Evolutionary conservation across 2,329 filamentous ascomycete genomes (phyloP), one percentile per base, ranked within the genome.

Genomic region (Biscogniauxia marginata): DNA sequence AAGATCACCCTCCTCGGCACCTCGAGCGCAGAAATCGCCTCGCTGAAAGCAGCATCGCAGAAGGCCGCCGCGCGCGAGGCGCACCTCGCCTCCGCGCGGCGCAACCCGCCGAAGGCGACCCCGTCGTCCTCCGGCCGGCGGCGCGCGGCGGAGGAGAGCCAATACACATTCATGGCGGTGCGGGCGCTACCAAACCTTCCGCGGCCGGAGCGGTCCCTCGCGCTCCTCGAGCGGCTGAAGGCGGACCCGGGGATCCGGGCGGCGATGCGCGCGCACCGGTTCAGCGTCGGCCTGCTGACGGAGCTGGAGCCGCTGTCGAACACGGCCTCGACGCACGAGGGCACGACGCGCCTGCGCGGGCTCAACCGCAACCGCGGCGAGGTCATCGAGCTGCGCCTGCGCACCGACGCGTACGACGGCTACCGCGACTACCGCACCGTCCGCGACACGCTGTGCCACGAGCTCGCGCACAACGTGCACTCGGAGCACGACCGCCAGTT

Each of bases 371-470:
- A 98, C 69, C 74, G 80, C 2, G 95, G 95, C 58, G 89, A 96
- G 72, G 90, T 91, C 1, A 96, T 99, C 55, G 93, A 98, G 78
- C 74, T 99, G 59, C 80, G 95, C 0, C 75, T 99, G 34, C 80
- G 95, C n/a, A 98, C 95, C 1, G 95, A 99, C 74, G 90, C 90
- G 2, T 91, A 95, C 70, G 92, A 96, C 71, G 95, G 95, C 0
- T 98, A 96, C 68, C 79, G 95, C 39, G 91, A 97, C 70, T 99
- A 98, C 75, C 88, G 88, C 65, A 93, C 89, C 0, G 96, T 99
- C 49, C 84, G 95, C 51, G 90, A 90, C 65, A 98, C 95, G 47
- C 79, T 99, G 11, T 98, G 93, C 70, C 95, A 99, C 75, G 95
- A 99, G 77, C 79, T 99, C 18, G 88, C 93, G 63, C 95, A 99